These are phyloP conservation scores for Colletotrichum sp. DNA, from an alignment of 2,329 filamentous ascomycete species.

Conservation along the genomic window DNA sequence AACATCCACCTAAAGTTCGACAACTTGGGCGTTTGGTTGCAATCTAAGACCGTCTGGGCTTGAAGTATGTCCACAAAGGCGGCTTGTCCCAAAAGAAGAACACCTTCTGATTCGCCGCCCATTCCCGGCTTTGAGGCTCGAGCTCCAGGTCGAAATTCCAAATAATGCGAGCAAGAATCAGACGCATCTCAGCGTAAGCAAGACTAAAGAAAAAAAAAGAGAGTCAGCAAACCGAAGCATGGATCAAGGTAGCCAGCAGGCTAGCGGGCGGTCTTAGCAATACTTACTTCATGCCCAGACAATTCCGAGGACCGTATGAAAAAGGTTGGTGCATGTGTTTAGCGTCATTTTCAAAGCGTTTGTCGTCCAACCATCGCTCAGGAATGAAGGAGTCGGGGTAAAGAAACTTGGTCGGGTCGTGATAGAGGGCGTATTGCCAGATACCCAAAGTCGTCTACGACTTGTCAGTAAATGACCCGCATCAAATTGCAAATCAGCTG, in stretches of 20 bases:
- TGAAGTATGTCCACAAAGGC: not conserved
- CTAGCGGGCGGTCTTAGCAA: conserved; percentile 22
- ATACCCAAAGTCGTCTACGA: conserved; percentile 42
- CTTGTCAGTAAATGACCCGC: not conserved
- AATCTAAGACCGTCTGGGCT: not conserved
- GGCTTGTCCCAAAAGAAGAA: conserved; percentile 43
- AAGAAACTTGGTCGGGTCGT: conserved; percentile 46
- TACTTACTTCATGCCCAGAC: conserved; percentile 15
- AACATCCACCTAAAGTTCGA: not conserved
- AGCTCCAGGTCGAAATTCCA: conserved; percentile 54
- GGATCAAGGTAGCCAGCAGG: not conserved
- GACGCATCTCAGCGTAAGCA: conserved; percentile 55
- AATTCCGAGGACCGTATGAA: conserved; percentile 4
- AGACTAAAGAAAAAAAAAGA: conserved; percentile 33
- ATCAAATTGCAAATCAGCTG: not conserved
- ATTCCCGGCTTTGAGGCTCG: conserved; percentile 35
- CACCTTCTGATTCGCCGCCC: conserved; percentile 42
- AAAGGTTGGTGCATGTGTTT: conserved; percentile 8
- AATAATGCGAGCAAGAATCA: conserved; percentile 51
- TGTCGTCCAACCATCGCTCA: conserved; percentile 45
- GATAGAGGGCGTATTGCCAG: conserved; percentile 48
- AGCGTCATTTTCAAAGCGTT: conserved; percentile 8
- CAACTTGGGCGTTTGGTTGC: not conserved
- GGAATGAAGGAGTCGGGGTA: conserved; percentile 50
- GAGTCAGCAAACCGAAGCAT: conserved; percentile 38